Conservation (phyloP, 2,329 filamentous ascomycete genomes). For the Fusarium foetens region DNA sequence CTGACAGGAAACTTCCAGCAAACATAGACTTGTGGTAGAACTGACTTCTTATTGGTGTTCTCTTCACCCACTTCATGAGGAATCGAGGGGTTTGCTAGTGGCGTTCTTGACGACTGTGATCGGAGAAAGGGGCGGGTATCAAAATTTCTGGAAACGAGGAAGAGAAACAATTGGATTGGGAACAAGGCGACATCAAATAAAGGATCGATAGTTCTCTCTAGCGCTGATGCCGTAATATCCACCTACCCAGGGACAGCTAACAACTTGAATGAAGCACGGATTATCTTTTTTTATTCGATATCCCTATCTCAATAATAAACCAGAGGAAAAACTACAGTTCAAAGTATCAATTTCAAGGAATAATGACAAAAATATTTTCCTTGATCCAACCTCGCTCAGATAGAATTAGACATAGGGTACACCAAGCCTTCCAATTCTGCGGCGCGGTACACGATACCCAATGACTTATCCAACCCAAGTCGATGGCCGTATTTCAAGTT, state of each 20-base stretch:
- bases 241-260: neutral
- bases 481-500: fast-evolving
- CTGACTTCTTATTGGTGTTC: neutral
- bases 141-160: neutral
- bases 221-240: neutral
- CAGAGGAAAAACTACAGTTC: neutral
- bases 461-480: fast-evolving
- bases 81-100: neutral
- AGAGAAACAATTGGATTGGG: too few species aligned
- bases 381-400: neutral
- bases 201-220: neutral
- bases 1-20: too few species aligned
- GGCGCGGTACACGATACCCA: neutral
- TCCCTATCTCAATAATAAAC: neutral
- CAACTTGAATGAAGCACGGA: neutral
- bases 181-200: too few species aligned
- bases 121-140: neutral
- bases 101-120: too few species aligned
- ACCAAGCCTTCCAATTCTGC: neutral
- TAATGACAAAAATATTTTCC: neutral
- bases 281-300: neutral
- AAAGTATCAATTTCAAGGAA: neutral
- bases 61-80: neutral
- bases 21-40: neutral
- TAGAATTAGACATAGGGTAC: neutral